Evolutionary conservation across 257 asterid species (phyloP), one percentile per base, ranked within the genome.

Genomic region (Agastache rugosa): DNA sequence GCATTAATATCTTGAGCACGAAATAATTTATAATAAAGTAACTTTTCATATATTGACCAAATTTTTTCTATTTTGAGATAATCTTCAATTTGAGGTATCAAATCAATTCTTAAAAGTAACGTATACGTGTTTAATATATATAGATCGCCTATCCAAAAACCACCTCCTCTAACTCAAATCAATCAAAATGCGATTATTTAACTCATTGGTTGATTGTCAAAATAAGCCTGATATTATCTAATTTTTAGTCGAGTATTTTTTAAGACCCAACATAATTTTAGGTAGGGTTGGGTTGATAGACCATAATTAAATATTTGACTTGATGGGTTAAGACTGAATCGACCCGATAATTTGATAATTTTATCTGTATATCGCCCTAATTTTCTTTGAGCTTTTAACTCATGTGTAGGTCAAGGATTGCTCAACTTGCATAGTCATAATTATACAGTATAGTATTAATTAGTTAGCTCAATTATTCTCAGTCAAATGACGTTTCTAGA

Each of bases 51-150:
- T 5, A 41, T 42, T 72, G 45, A 60, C 60, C 25, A 45, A 47
- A 2, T 61, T 61, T 19, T 23, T 2, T 1, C n/a, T 3, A 31
- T 3, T 61, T 61, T 61, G 11, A 16, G 20, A 55, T 55, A 12
- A 22, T 55, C 7, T 55, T 55, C 16, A 31, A 44, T n/a, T 47
- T 45, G 45, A 15, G 58, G 29, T 9, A 53, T 35, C 11, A 34
- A 17, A 51, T 51, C 64, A 35, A 34, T 25, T 42, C 60, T 60
- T 17, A 34, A 31, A 72, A 27, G 60, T 50, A 19, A 62, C 55
- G 48, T 10, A 19, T 45, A 17, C 64, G 34, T 22, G 6, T n/a
- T 42, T 9, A 14, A 41, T 34, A 2, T 15, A 39, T 2, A 34
- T 35, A 2, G 47, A 31, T 34, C 9, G 6, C 22, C 63, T 10